Conservation (phyloP, 352 stramenopile species). For the Ophiocytium majus region DNA sequence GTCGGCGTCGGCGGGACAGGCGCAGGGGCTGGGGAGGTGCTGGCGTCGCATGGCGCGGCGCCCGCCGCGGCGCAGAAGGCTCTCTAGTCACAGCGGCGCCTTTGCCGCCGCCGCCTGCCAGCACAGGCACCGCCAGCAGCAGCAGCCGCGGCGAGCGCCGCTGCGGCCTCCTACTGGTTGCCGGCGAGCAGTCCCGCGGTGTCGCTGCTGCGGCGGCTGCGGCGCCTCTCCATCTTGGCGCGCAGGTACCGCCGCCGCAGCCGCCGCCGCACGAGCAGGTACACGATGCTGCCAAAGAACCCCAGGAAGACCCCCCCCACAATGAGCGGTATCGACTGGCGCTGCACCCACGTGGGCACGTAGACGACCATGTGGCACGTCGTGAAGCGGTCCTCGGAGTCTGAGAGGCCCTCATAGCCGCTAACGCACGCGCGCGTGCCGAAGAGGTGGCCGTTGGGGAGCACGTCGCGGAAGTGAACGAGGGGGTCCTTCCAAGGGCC, state of each 20-base stretch:
- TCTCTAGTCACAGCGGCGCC: too few species aligned
- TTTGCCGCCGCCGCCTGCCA: too few species aligned
- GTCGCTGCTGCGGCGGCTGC: slow-evolving; percentile 62
- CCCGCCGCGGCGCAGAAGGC: too few species aligned
- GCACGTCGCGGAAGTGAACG: slow-evolving; percentile 60
- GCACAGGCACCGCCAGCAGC: too few species aligned
- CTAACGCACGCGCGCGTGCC: slow-evolving; percentile 80
- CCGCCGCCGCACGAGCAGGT: slow-evolving; percentile 76
- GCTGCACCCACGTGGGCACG: slow-evolving; percentile 75
- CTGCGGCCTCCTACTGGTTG: too few species aligned
- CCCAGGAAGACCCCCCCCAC: slow-evolving; percentile 61
- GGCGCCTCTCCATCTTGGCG: slow-evolving; percentile 81
- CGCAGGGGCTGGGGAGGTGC: too few species aligned
- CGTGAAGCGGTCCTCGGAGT: slow-evolving; percentile 77
- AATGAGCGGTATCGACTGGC: slow-evolving; percentile 62
- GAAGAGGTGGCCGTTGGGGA: slow-evolving; percentile 72
- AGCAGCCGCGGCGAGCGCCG: too few species aligned
- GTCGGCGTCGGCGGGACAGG: too few species aligned
- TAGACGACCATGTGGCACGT: slow-evolving; percentile 93
- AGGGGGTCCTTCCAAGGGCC: slow-evolving; percentile 67
- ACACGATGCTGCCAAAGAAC: slow-evolving; percentile 70
- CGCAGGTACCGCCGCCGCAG: slow-evolving; percentile 72
- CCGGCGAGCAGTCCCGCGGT: not conserved
- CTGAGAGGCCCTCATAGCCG: slow-evolving; percentile 86
- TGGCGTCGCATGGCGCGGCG: too few species aligned